Base-by-base conservation (phyloP, 2,329 filamentous ascomycete genomes). In the Aspergillus intermedius region DNA sequence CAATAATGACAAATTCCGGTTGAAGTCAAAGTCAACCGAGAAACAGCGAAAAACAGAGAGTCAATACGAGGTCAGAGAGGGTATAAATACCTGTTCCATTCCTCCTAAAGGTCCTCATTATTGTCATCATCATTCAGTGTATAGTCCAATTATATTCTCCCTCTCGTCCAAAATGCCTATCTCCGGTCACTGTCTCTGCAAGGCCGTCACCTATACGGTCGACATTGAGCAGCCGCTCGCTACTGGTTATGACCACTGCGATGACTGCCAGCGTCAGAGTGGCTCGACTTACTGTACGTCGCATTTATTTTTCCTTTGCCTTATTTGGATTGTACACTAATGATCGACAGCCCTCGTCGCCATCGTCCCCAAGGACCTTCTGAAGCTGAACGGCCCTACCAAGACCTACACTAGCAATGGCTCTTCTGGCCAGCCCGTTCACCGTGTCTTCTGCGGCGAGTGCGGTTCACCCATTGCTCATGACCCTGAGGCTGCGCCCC, bases 51-150 rank as follows among this genome's bases (percentile, higher is more conserved):
- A 40, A n/a, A 17, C 35, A 10, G 25, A 28, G 1, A 10, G 25
- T 12, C 4, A 12, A 40, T 8, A 40, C 17, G 17, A 19, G 17
- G 37, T 5, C 17, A 10, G 37, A 40, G 17, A 19, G 19, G 30
- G 17, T 50, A 54, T 60, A 57, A 63, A 60, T 58, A 63, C 52
- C 52, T 45, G 47, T 41, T n/a, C 44, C 50, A 49, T 49, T 45
- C 32, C 34, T 53, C 50, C 47, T 51, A 47, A 56, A 48, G 58
- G 58, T 61, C 58, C 60, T 53, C 57, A 54, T 48, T 30, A 8
- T 40, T 28, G 89, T 91, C 72, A 91, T 87, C 40, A 86, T 81
- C 45, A 81, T 91, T 58, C 91, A 86, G 42, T 85, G 88, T 30
- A 76, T 93, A 21, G 87, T 88, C 8, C 39, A 47, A 42, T 50